Evolutionary conservation across 768 basidiomycete species (phyloP), one percentile per base, ranked within the genome.

Genomic region (Mycena rosella): DNA sequence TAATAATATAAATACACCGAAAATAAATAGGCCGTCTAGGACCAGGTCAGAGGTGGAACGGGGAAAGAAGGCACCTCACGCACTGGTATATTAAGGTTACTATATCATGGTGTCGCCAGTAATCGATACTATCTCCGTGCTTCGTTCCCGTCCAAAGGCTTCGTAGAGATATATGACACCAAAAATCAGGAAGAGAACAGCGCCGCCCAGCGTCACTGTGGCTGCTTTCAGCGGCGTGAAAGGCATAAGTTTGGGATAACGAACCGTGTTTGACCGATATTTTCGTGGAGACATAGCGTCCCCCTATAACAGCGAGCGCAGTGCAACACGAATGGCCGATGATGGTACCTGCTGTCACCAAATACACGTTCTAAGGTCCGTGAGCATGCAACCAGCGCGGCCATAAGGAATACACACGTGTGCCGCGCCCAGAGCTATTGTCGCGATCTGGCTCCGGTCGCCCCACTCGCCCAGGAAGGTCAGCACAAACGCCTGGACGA

Each of bases 381-480:
- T 47, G 20, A 71, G 42, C 30, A 24, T 63, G 24, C 0, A n/a
- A 22, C 10, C 48, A 24, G 20, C 29, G 52, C 32, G 38, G 53
- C 57, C 40, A 20, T 57, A n/a, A 57, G n/a, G 42, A 45, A 42
- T 22, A 80, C 82, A 42, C 75, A 98, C 97, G 81, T 99, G 96
- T 24, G 96, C 94, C 26, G 96, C 96, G 2, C 94, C 97, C 58
- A 99, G 83, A 7, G 95, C 96, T 69, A 99, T 97, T 2, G 98
- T 99, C 2, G 98, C 93, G 73, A 99, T 95, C 81, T 99, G 97
- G 75, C 95, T 97, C 59, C 97, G 82, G 80, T 99, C 98, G 0
- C 98, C 97, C 98, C 98, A 99, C 80, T 99, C 98, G 13, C 96
- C 98, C n/a, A 99, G 84, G 80, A 98, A 98, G 0, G 97, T 99